Evolutionary conservation across 169 alveolate genomes (phyloP).

Genomic region (Amoebophrya sp.): DNA sequence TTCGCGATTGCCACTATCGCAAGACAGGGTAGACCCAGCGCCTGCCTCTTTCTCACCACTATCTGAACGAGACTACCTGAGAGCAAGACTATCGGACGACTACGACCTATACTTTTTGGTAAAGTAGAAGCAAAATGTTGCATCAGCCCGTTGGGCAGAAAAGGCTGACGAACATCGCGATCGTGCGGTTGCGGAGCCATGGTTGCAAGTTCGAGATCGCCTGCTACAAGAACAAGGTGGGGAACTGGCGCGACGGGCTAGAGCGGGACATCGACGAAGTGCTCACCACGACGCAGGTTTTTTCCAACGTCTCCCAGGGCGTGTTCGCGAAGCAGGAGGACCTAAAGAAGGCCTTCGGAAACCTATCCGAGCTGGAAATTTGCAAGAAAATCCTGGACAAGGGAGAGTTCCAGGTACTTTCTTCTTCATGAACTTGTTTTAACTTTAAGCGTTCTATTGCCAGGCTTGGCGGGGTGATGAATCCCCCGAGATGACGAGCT

Average conservation of each 20-base stretch:
- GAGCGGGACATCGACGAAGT: constrained; percentile 85
- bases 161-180: constrained; percentile 85
- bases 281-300: constrained; percentile 71
- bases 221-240: constrained; percentile 87
- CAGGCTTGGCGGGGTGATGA: neutral
- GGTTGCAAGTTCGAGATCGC: constrained; percentile 89
- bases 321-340: constrained; percentile 77
- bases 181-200: constrained; percentile 67
- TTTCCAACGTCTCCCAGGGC: constrained; percentile 65
- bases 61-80: too few relatives aligned
- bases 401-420: constrained; percentile 35
- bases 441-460: neutral
- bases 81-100: too few relatives aligned
- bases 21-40: too few relatives aligned
- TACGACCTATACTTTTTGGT: too few relatives aligned
- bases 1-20: too few relatives aligned
- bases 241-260: constrained; percentile 82
- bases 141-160: constrained; percentile 86
- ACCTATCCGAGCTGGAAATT: constrained; percentile 58
- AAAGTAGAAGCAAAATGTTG: constrained; percentile 19
- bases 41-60: too few relatives aligned
- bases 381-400: constrained; percentile 77
- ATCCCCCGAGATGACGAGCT: too few relatives aligned
- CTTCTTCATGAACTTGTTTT: neutral
- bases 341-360: constrained; percentile 66